Percentiles rank a stretch among this genome's conserved stretches.
phyloP scores from a whole-genome alignment of 441 rosid species.

The Euphorbia celastroides region DNA sequence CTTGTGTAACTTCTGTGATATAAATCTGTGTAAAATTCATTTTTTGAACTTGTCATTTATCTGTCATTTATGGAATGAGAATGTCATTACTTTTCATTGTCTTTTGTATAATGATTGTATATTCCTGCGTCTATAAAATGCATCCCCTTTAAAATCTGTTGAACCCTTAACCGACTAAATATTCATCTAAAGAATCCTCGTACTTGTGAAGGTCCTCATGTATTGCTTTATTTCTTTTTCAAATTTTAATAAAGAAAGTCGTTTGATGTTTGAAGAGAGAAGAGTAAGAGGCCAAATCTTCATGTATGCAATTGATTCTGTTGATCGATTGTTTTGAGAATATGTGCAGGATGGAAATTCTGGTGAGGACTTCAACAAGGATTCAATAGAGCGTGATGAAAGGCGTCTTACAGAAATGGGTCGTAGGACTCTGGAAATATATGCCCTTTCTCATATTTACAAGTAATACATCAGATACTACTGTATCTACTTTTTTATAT shows the following conservation, averaged over 20 bases:
- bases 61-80: not conserved
- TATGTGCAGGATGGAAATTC: conserved; percentile 65
- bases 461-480: conserved; percentile 38
- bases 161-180: not conserved
- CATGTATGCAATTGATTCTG: not conserved
- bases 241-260: not conserved
- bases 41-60: not conserved
- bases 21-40: not conserved
- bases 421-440: conserved; percentile 84
- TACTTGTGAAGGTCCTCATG: not conserved
- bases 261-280: not conserved
- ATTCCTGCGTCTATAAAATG: too few species aligned
- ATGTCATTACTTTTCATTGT: not conserved
- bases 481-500: not conserved
- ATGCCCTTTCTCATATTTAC: conserved; percentile 88
- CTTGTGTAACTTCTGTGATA: not conserved
- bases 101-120: not conserved
- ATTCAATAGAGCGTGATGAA: conserved; percentile 80
- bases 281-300: not conserved
- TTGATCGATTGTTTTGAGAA: not conserved
- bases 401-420: conserved; percentile 90
- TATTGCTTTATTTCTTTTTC: not conserved
- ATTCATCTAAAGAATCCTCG: not conserved
- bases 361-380: conserved; percentile 75
- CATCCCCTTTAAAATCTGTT: not conserved